phyloP scores from a whole-genome alignment of 768 basidiomycete genomes.

The Boletus reticulatus region DNA sequence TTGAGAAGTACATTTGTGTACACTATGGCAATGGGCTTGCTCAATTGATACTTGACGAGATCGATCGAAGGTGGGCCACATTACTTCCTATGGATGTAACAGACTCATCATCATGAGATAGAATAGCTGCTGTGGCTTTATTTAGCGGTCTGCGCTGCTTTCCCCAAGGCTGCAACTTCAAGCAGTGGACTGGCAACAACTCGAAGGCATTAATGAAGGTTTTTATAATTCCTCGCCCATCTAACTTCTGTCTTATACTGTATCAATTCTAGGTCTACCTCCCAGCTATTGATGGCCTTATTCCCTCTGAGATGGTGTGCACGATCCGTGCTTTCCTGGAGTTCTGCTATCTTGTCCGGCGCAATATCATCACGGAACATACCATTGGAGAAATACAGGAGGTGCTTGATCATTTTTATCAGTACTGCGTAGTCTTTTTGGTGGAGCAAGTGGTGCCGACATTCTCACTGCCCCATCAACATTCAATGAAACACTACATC shows the following conservation, averaged over 20 bases:
- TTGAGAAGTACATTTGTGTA: too few relatives aligned
- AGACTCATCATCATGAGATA: too few relatives aligned
- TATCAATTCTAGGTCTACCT: background rate
- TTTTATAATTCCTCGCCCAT: too few relatives aligned
- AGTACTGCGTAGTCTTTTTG: background rate
- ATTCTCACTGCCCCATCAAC: too few relatives aligned
- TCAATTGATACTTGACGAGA: background rate
- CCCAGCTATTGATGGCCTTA: background rate
- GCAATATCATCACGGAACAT: background rate
- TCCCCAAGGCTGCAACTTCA: background rate
- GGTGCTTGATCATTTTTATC: background rate
- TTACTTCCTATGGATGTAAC: too few relatives aligned
- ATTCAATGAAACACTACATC: too few relatives aligned
- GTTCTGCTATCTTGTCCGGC: background rate
- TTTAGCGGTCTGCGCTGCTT: background rate
- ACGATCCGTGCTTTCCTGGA: background rate
- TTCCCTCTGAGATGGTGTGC: background rate
- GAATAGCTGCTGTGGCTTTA: too few relatives aligned
- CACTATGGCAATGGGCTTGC: background rate
- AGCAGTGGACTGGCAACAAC: background rate
- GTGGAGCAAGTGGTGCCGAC: too few relatives aligned
- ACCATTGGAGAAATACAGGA: background rate
- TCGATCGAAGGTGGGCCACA: background rate
- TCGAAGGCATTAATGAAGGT: slow-evolving; percentile 1
- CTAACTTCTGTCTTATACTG: background rate